Conservation (phyloP, 2,329 filamentous ascomycete species). For the Paecilomyces niveus region DNA sequence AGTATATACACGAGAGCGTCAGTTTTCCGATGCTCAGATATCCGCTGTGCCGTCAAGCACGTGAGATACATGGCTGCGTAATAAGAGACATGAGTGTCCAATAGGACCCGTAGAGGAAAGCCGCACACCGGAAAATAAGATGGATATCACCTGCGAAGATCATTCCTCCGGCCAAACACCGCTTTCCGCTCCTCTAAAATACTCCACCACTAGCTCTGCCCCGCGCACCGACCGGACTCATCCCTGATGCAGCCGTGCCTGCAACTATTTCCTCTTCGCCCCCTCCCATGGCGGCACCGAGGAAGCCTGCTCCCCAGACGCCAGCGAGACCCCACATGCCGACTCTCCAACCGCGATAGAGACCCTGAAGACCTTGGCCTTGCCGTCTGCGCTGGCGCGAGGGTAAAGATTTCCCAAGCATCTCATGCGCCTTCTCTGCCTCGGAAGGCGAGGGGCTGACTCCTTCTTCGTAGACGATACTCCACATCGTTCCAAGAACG, state of each 20-base stretch:
- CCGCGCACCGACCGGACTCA: background rate
- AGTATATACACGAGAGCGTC: background rate
- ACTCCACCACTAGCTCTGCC: background rate
- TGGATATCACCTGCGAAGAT: background rate
- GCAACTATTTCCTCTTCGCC: constrained; percentile 28
- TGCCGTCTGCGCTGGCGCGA: constrained; percentile 37
- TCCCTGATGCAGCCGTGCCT: constrained; percentile 7
- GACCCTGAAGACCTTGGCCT: constrained; percentile 48
- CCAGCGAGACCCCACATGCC: constrained; percentile 50
- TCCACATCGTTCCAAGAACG: constrained; percentile 86
- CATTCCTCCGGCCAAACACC: background rate
- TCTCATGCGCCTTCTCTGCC: constrained; percentile 29
- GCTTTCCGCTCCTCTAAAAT: background rate
- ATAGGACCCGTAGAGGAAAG: background rate
- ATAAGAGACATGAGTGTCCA: background rate
- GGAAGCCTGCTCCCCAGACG: constrained; percentile 45
- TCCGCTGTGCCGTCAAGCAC: background rate
- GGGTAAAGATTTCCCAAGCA: constrained; percentile 31
- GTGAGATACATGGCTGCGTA: background rate
- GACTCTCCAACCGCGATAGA: constrained; percentile 53
- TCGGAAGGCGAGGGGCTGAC: constrained; percentile 37
- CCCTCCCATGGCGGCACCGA: constrained; percentile 29
- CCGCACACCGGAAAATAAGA: background rate
- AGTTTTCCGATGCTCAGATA: background rate
- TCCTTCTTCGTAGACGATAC: constrained; percentile 78